Evolutionary conservation across 2,329 filamentous ascomycete genomes (phyloP).

Genomic region (Xylaria sp.): DNA sequence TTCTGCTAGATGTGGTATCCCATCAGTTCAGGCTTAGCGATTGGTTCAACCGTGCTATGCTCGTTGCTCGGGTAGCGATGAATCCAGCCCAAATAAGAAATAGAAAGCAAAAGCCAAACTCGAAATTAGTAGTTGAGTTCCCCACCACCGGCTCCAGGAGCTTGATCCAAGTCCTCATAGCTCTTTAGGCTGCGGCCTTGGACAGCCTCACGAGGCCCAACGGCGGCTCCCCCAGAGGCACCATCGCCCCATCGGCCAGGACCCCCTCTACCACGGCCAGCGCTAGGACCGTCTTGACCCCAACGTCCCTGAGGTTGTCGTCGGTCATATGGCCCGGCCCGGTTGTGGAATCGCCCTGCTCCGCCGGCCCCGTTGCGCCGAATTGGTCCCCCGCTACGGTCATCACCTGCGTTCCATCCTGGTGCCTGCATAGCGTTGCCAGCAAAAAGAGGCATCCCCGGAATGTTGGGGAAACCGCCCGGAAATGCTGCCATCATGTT

Average conservation of each 20-base stretch:
- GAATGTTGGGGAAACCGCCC: slow-evolving; percentile 65
- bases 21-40: not conserved
- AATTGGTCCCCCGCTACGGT: slow-evolving; percentile 68
- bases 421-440: slow-evolving; percentile 50
- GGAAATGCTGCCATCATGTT: slow-evolving; percentile 64
- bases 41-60: not conserved
- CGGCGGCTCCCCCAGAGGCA: slow-evolving; percentile 74
- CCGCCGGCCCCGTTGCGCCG: slow-evolving; percentile 66
- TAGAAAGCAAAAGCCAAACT: not conserved
- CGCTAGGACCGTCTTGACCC: slow-evolving; percentile 54
- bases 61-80: not conserved
- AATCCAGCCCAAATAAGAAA: slow-evolving; percentile 1
- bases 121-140: slow-evolving; percentile 82
- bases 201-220: slow-evolving; percentile 88
- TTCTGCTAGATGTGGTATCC: not conserved
- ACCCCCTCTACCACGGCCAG: slow-evolving; percentile 58
- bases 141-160: slow-evolving; percentile 72
- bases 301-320: slow-evolving; percentile 62
- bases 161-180: slow-evolving; percentile 95
- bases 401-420: slow-evolving; percentile 58
- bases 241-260: slow-evolving; percentile 74
- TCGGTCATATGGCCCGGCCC: slow-evolving; percentile 76
- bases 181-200: slow-evolving; percentile 93
- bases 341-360: slow-evolving; percentile 63
- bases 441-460: slow-evolving; percentile 52